Evolutionary conservation across 805 yeast genomes (phyloP).

Genomic region (Dipodascus albidus): DNA sequence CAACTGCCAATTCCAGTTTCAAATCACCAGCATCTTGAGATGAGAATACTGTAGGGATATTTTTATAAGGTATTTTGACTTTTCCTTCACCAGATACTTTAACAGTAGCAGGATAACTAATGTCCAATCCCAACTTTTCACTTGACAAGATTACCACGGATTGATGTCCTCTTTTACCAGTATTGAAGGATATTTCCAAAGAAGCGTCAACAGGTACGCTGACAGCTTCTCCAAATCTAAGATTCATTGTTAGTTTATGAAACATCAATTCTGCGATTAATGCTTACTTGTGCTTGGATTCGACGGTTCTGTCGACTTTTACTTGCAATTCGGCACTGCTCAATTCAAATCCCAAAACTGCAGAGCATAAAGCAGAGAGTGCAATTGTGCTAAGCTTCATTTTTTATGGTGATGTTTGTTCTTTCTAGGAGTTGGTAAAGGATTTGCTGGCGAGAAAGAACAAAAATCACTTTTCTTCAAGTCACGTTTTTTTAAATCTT

Average conservation of each 20-base stretch:
- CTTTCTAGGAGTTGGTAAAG: not conserved
- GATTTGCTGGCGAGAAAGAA: not conserved
- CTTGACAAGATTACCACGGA: constrained; percentile 16
- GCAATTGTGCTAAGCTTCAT: not conserved
- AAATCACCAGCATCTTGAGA: constrained; percentile 15
- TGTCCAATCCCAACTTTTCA: constrained; percentile 18
- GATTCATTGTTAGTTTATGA: not conserved
- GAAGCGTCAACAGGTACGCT: not conserved
- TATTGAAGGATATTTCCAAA: not conserved
- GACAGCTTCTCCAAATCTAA: not conserved
- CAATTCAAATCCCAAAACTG: not conserved
- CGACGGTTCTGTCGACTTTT: not conserved
- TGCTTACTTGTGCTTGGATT: not conserved
- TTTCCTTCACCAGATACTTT: constrained; percentile 25
- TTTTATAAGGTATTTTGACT: constrained; percentile 20
- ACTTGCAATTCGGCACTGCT: not conserved
- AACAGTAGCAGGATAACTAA: constrained; percentile 20
- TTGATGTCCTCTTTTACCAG: constrained; percentile 19
- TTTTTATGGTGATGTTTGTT: not conserved
- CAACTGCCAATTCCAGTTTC: constrained; percentile 18
- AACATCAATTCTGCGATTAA: not conserved
- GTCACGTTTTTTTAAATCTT: not conserved
- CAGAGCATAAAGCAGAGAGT: not conserved
- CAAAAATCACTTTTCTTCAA: not conserved
- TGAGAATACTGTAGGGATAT: constrained; percentile 22